phyloP scores from a whole-genome alignment of 192 early-diverging fungal genomes.

The Oehlia diaphana region DNA sequence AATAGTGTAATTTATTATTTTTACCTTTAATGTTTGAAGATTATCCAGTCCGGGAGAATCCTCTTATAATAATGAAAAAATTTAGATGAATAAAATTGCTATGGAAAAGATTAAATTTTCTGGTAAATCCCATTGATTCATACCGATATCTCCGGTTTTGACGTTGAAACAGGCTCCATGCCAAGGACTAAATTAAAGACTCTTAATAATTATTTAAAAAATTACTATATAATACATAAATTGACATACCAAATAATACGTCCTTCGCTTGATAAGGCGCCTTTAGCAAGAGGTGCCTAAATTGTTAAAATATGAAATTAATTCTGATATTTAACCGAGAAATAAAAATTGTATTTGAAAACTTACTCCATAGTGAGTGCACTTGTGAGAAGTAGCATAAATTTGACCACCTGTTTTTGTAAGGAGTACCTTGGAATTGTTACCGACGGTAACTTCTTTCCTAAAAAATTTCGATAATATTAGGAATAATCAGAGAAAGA shows the following conservation, averaged over 20 bases:
- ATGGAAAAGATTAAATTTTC: background rate
- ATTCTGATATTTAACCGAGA: background rate
- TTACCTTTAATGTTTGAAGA: slow-evolving; percentile 34
- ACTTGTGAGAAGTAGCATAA: slow-evolving; percentile 36
- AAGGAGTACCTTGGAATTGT: slow-evolving; percentile 22
- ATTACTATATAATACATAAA: background rate
- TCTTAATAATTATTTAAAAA: background rate
- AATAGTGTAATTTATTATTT: background rate
- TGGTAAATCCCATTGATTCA: background rate
- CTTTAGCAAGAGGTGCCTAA: slow-evolving; percentile 27
- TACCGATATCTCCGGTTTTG: slow-evolving; percentile 42
- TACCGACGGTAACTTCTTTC: slow-evolving; percentile 33
- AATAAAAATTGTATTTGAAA: background rate
- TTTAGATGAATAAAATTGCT: background rate
- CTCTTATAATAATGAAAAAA: slow-evolving; percentile 22
- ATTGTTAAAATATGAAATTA: background rate
- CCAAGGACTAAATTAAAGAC: slow-evolving; percentile 33
- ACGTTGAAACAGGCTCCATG: slow-evolving; percentile 45
- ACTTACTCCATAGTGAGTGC: slow-evolving; percentile 39
- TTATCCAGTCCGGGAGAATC: slow-evolving; percentile 44
- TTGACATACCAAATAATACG: slow-evolving; percentile 36
- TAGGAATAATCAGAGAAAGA: background rate
- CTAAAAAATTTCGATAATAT: slow-evolving; percentile 8
- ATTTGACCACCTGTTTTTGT: slow-evolving; percentile 26
- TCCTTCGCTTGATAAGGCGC: slow-evolving; percentile 33